A percentile compares a stretch with the other conserved stretches of the same genome.
These are phyloP conservation scores for Rhynchospora pubera DNA, from an alignment of 176 grass and related monocot species.

Conservation along the genomic window DNA sequence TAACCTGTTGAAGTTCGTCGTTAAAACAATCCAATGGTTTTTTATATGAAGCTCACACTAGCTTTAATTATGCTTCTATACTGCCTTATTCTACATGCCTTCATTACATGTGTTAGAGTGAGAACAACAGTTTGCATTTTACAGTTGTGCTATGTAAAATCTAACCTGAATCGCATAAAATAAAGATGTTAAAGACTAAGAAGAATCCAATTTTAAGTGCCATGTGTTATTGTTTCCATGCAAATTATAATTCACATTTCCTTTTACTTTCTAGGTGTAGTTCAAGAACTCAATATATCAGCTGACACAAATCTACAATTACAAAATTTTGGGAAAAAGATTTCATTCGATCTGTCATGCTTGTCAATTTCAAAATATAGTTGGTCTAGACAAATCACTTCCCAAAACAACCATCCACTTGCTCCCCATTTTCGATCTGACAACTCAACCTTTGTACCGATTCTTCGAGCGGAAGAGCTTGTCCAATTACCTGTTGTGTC, in stretches of 20 bases:
- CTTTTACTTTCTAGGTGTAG: slow-evolving; percentile 35
- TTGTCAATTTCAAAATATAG: slow-evolving; percentile 44
- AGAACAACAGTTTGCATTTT: neutral
- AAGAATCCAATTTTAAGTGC: neutral
- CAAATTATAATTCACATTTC: neutral
- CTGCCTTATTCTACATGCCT: neutral
- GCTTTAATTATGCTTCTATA: neutral
- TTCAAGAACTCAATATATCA: slow-evolving; percentile 55
- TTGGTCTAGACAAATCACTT: slow-evolving; percentile 32
- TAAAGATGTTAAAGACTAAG: neutral
- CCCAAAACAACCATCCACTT: slow-evolving; percentile 25
- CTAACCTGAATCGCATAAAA: neutral
- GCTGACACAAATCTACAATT: slow-evolving; percentile 38
- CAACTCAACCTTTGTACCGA: slow-evolving; percentile 34
- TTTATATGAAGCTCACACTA: neutral
- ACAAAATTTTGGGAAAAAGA: slow-evolving; percentile 39
- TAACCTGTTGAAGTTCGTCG: neutral
- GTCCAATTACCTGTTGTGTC: slow-evolving; percentile 22
- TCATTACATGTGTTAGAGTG: neutral
- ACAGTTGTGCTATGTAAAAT: neutral
- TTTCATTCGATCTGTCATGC: slow-evolving; percentile 44
- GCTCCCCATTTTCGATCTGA: slow-evolving; percentile 56
- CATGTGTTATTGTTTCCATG: neutral
- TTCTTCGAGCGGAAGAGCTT: slow-evolving; percentile 48
- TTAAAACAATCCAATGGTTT: neutral